Conservation (phyloP, 1,139 yeast species). For the Blastobotrys raffinosifermentans region DNA sequence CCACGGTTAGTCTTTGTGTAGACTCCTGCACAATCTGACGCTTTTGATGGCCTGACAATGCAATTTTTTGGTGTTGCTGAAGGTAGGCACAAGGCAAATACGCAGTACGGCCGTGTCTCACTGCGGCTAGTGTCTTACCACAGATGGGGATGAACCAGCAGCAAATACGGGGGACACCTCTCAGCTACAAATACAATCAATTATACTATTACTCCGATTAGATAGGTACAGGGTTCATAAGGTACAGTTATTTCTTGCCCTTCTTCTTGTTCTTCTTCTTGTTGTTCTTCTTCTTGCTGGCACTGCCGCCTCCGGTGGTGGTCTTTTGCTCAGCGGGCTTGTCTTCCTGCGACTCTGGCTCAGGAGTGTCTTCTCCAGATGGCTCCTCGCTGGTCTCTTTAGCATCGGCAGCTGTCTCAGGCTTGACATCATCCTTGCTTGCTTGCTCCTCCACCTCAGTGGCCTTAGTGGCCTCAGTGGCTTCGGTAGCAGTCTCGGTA, state of each 20-base stretch:
- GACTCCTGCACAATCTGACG: too few relatives aligned
- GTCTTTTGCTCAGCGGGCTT: neutral
- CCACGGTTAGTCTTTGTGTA: too few relatives aligned
- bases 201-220: neutral
- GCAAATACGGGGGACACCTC: too few relatives aligned
- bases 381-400: neutral
- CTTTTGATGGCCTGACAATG: too few relatives aligned
- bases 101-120: too few relatives aligned
- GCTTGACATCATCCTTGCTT: slow-evolving; percentile 6
- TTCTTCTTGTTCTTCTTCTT: slow-evolving; percentile 22
- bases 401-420: slow-evolving; percentile 8
- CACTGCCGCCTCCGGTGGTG: neutral
- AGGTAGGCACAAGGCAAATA: too few relatives aligned
- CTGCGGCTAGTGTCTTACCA: too few relatives aligned
- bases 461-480: slow-evolving; percentile 6
- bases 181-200: neutral
- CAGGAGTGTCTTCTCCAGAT: slow-evolving; percentile 1
- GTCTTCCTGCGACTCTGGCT: slow-evolving; percentile 7
- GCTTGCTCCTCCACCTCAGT: slow-evolving; percentile 5
- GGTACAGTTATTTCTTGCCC: slow-evolving; percentile 15
- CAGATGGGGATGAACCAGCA: too few relatives aligned
- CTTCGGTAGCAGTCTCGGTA: slow-evolving; percentile 6
- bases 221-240: neutral
- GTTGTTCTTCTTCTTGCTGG: slow-evolving; percentile 15
- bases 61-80: too few relatives aligned